Evolutionary conservation across 2,329 filamentous ascomycete species (phyloP).

Genomic region (Colletotrichum zoysiae): DNA sequence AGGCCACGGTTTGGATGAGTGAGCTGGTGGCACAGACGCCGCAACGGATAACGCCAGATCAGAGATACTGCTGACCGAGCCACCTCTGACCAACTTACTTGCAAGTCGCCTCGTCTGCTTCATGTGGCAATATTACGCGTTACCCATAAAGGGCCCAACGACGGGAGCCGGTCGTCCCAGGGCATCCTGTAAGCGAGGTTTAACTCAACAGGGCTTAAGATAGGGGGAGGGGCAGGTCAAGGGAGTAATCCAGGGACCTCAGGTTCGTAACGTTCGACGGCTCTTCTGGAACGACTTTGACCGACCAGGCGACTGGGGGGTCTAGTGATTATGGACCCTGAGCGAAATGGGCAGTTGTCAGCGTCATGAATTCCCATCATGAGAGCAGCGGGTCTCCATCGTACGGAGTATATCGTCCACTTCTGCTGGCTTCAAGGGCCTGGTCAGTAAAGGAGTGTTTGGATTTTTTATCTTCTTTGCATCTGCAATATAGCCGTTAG

Average conservation of each 20-base stretch:
- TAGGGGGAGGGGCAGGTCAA: slow-evolving; percentile 40
- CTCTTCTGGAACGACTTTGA: slow-evolving; percentile 38
- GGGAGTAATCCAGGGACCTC: slow-evolving; percentile 22
- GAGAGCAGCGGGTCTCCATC: slow-evolving; percentile 20
- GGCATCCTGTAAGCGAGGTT: slow-evolving; percentile 37
- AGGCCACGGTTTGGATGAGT: slow-evolving; percentile 18
- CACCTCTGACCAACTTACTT: slow-evolving; percentile 25
- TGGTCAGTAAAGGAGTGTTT: slow-evolving; percentile 37
- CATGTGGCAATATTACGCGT: slow-evolving; percentile 37
- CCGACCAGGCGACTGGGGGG: slow-evolving; percentile 6
- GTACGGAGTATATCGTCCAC: slow-evolving; percentile 3
- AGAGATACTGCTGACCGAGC: slow-evolving; percentile 22
- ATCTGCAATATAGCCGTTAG: slow-evolving; percentile 1
- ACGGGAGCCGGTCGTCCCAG: slow-evolving; percentile 29
- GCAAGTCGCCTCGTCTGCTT: slow-evolving; percentile 27
- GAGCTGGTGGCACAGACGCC: slow-evolving; percentile 23
- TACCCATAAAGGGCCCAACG: slow-evolving; percentile 38
- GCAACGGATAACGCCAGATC: slow-evolving; percentile 16
- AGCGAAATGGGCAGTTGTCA: slow-evolving; percentile 19
- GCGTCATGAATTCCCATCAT: slow-evolving; percentile 27
- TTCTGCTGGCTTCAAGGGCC: slow-evolving; percentile 25
- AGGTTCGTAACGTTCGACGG: slow-evolving; percentile 30
- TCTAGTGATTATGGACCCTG: slow-evolving; percentile 32
- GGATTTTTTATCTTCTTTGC: slow-evolving; percentile 13
- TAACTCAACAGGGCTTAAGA: slow-evolving; percentile 34